A percentile compares a stretch with the other conserved stretches of the same genome.
Evolutionary conservation across 495 filamentous ascomycete genomes (phyloP).

Genomic region (Xylaria castorea): DNA sequence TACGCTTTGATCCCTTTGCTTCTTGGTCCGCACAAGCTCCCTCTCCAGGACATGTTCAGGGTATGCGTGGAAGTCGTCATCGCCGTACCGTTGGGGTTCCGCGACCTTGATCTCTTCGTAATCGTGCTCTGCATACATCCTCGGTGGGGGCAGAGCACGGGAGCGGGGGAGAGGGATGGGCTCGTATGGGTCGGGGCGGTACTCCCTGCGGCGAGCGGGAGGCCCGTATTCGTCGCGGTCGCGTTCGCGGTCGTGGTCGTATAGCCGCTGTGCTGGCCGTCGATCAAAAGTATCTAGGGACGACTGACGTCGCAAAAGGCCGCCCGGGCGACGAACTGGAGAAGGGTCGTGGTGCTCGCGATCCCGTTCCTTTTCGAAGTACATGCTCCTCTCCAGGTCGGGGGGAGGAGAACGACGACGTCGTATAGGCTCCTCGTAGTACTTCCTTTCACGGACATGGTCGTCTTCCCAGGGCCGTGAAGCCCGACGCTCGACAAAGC

Average conservation of each 20-base stretch:
- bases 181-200: conserved; percentile 56
- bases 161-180: conserved; percentile 61
- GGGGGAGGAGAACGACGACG: conserved; percentile 40
- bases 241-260: conserved; percentile 43
- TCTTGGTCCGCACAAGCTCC: conserved; percentile 52
- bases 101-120: conserved; percentile 69
- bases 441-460: conserved; percentile 44
- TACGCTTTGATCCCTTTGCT: conserved; percentile 42
- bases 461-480: conserved; percentile 48
- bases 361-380: conserved; percentile 41
- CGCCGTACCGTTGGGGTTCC: conserved; percentile 70
- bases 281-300: conserved; percentile 60
- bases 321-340: conserved; percentile 42
- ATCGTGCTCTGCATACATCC: conserved; percentile 60
- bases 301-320: conserved; percentile 49
- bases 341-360: conserved; percentile 45
- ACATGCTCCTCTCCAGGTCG: conserved; percentile 44
- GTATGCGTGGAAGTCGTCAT: conserved; percentile 69
- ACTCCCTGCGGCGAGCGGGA: conserved; percentile 47
- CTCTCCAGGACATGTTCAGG: conserved; percentile 62
- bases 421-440: conserved; percentile 48
- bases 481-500: conserved; percentile 40
- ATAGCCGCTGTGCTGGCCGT: conserved; percentile 53
- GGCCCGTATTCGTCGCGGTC: conserved; percentile 56
- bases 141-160: conserved; percentile 51